phyloP scores from a whole-genome alignment of 768 basidiomycete species.

The Hypholoma fasciculare region DNA sequence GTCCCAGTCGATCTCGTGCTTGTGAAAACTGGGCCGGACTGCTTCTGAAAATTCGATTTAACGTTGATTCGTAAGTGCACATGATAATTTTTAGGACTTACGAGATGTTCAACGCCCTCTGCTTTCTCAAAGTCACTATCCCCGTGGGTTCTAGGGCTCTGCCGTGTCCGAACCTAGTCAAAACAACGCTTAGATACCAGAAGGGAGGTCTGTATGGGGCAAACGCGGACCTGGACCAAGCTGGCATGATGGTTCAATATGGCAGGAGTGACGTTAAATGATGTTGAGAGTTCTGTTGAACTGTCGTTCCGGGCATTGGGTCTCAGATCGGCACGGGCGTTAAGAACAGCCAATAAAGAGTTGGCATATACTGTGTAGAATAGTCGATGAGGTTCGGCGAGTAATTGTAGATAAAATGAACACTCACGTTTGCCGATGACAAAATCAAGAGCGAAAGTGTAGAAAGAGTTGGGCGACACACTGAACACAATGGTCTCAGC shows the following conservation, averaged over 20 bases:
- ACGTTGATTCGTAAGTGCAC: too few species aligned
- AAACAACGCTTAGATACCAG: neutral
- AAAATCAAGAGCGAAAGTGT: conserved; percentile 50
- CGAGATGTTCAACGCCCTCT: neutral
- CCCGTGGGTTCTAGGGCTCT: conserved; percentile 9
- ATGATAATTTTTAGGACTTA: neutral
- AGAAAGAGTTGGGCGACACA: conserved; percentile 41
- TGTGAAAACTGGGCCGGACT: neutral
- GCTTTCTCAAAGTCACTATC: neutral
- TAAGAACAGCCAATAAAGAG: conserved; percentile 45
- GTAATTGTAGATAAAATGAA: neutral
- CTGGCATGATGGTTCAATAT: conserved; percentile 1
- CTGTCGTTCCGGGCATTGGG: conserved; percentile 12
- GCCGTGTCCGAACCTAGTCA: conserved; percentile 15
- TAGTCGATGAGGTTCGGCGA: neutral
- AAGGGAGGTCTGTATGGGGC: neutral
- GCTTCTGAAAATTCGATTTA: neutral
- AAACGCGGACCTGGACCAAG: conserved; percentile 19
- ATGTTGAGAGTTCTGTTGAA: conserved; percentile 32
- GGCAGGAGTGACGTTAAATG: conserved; percentile 4
- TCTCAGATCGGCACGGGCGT: conserved; percentile 38
- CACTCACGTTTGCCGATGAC: conserved; percentile 49
- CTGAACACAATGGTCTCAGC: conserved; percentile 41
- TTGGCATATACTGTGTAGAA: conserved; percentile 42
- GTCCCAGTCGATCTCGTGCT: neutral